These are phyloP conservation scores for Coemansia sp. DNA, from an alignment of 192 early-diverging fungal species.

Conservation along the genomic window DNA sequence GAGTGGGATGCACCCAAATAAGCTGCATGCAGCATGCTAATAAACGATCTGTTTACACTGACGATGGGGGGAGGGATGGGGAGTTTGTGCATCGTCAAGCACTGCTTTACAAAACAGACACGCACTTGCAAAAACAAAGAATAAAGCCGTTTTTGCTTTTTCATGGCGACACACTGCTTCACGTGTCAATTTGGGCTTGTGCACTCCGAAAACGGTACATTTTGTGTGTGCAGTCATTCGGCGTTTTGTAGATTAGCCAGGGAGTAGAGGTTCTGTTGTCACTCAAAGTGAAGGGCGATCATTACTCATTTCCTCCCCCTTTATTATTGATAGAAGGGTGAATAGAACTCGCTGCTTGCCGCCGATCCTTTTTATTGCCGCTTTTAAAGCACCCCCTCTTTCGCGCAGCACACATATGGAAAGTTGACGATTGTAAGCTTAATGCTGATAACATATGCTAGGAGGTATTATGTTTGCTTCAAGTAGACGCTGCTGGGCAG, in stretches of 20 bases:
- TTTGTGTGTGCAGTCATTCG: not conserved
- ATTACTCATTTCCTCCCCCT: not conserved
- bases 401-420: not conserved
- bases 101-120: not conserved
- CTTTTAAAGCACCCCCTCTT: not conserved
- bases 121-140: not conserved
- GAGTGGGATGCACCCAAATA: not conserved
- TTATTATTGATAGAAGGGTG: not conserved
- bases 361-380: not conserved
- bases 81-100: not conserved
- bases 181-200: not conserved
- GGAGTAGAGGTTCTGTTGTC: not conserved
- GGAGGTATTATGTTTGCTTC: too few relatives aligned
- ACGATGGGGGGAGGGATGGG: not conserved
- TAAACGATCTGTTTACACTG: not conserved
- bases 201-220: not conserved
- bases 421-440: not conserved
- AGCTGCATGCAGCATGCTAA: not conserved
- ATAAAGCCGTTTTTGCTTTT: not conserved
- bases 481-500: too few relatives aligned
- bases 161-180: not conserved
- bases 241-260: not conserved
- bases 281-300: conserved; percentile 4
- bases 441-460: too few relatives aligned
- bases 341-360: not conserved